Percentiles rank a stretch among this genome's conserved stretches.
phyloP scores from a whole-genome alignment of 2,329 filamentous ascomycete species.

The Beauveria sp. region DNA sequence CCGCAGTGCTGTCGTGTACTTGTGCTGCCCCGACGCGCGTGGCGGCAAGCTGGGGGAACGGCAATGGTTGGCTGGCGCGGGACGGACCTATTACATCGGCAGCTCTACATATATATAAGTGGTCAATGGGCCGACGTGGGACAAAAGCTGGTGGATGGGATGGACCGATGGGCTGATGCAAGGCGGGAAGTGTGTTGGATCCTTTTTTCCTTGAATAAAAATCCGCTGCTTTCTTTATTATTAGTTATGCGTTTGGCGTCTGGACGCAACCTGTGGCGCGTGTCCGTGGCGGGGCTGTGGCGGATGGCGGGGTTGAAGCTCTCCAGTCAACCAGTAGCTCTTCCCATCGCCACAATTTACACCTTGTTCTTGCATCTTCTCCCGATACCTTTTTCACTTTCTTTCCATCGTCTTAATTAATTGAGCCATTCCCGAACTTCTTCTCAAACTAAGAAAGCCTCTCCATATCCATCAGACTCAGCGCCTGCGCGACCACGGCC shows the following conservation, averaged over 20 bases:
- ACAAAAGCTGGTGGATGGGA: no score
- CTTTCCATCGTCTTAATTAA: background rate
- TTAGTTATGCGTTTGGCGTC: background rate
- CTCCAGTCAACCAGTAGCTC: background rate
- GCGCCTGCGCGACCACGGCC: constrained; percentile 2
- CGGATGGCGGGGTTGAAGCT: background rate
- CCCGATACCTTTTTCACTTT: background rate
- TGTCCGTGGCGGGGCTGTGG: background rate
- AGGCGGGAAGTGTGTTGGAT: no score
- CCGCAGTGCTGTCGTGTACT: no score
- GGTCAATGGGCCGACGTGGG: no score
- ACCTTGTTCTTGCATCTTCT: background rate
- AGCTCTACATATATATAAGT: no score
- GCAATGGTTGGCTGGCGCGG: no score
- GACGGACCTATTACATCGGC: no score
- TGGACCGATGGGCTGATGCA: no score
- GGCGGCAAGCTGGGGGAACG: no score
- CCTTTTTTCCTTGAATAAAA: no score
- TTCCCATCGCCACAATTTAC: background rate
- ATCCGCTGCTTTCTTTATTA: background rate
- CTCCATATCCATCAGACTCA: background rate
- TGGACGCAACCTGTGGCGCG: background rate
- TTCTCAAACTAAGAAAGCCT: background rate
- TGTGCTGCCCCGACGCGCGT: no score
- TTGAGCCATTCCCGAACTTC: background rate